Percentiles rank a stretch among this genome's conserved stretches.
Evolutionary conservation across 805 yeast species (phyloP).

Genomic region (Lipomyces anomalus): DNA sequence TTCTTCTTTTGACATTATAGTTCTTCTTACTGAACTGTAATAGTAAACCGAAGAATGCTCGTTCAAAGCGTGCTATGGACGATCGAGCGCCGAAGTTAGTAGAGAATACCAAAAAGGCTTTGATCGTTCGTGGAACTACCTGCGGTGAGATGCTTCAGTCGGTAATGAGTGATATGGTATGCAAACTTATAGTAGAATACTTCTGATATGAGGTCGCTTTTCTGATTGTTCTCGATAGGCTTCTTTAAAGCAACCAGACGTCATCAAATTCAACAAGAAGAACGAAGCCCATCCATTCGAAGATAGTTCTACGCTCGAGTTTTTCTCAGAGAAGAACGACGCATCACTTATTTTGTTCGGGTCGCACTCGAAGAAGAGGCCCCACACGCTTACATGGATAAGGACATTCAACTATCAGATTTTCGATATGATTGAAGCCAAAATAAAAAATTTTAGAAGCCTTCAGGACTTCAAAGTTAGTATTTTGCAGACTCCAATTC

Average conservation of each 20-base stretch:
- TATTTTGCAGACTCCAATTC: neutral
- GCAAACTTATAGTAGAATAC: neutral
- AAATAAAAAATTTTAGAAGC: slow-evolving; percentile 62
- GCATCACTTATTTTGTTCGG: slow-evolving; percentile 75
- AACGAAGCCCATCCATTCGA: slow-evolving; percentile 91
- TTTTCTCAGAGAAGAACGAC: slow-evolving; percentile 93
- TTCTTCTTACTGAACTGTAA: slow-evolving; percentile 21
- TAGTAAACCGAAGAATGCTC: slow-evolving; percentile 85
- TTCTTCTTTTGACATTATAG: too few species aligned
- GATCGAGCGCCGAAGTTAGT: slow-evolving; percentile 80
- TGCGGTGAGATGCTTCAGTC: slow-evolving; percentile 77
- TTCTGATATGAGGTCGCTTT: neutral
- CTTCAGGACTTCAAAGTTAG: slow-evolving; percentile 69
- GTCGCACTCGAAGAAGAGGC: slow-evolving; percentile 82
- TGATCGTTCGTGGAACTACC: slow-evolving; percentile 85
- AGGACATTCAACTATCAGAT: slow-evolving; percentile 87
- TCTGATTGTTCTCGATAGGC: slow-evolving; percentile 3
- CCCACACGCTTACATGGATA: slow-evolving; percentile 79
- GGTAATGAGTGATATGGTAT: slow-evolving; percentile 68
- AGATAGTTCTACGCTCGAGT: slow-evolving; percentile 77
- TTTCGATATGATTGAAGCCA: slow-evolving; percentile 90
- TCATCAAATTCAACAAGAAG: slow-evolving; percentile 80
- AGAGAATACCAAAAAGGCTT: slow-evolving; percentile 84
- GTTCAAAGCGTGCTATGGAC: slow-evolving; percentile 90
- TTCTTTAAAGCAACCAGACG: slow-evolving; percentile 68